Evolutionary conservation across 1,139 yeast species (phyloP), one percentile per base, ranked within the genome.

Genomic region (Candida pseudoviswanathii): DNA sequence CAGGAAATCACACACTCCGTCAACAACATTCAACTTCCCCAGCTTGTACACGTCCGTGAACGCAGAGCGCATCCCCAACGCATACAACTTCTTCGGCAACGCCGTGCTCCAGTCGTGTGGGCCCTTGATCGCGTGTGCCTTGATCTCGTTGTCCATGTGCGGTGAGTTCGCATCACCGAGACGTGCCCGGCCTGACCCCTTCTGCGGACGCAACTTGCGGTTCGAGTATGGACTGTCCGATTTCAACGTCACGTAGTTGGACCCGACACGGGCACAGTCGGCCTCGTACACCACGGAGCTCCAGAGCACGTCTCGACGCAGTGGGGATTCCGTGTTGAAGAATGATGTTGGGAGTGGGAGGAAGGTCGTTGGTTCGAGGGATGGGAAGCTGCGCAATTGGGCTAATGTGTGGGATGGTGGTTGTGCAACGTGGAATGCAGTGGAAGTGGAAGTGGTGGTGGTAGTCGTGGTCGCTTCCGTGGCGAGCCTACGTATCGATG

Each of bases 91-190:
- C 29, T 67, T 65, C 22, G 96, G 96, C 57, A 95, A 77, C n/a
- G 79, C 83, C 3, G 97, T 88, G 37, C 92, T 80, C 81, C 88
- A 86, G 67, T 90, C 96, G 64, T 89, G 95, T 43, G 96, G 96
- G 11, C 97, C 97, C 51, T 80, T 81, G 64, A 95, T 85, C 25
- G 95, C 97, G 63, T 88, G 84, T 0, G 98, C 98, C 57, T 88
- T 80, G 45, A 94, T 92, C 63, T 96, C 97, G 62, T 89, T 91
- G 63, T 84, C 85, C 71, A 96, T 83, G 49, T 85, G 88, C 42
- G 99, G 99, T 24, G 97, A 89, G 61, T 94, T 94, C 52, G 90
- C 91, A 70, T 91, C 97, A 73, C 99, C 99, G 52, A 84, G 86
- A 77, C 99, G 86, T 50, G 99, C 99, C 54, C 81, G 79, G 69